phyloP scores from a whole-genome alignment of 2,329 filamentous ascomycete species.

The Apiospora arundinis region DNA sequence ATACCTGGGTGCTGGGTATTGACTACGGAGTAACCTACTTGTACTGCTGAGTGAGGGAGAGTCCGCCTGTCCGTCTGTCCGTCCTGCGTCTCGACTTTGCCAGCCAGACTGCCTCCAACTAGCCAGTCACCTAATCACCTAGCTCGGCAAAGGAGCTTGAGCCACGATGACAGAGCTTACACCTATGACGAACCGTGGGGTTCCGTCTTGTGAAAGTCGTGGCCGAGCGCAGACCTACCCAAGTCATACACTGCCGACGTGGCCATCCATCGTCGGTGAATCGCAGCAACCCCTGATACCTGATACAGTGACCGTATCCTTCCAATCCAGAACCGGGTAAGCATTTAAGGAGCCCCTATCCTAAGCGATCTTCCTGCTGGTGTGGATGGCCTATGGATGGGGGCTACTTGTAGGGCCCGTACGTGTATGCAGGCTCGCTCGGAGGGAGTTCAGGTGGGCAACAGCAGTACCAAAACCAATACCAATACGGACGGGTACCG shows the following conservation, averaged over 20 bases:
- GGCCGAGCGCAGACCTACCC: constrained; percentile 12
- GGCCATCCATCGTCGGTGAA: neutral
- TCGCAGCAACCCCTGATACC: neutral
- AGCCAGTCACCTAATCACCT: neutral
- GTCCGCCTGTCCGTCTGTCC: no score
- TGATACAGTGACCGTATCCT: neutral
- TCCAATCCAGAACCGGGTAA: neutral
- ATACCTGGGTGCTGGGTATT: constrained; percentile 6
- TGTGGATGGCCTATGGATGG: no score
- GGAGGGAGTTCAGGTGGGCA: neutral
- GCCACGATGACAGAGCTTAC: constrained; percentile 11
- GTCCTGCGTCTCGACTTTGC: no score
- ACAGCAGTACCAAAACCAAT: no score
- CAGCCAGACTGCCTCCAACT: neutral
- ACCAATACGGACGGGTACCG: neutral
- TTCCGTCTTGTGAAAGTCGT: constrained; percentile 8
- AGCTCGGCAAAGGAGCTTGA: constrained; percentile 10
- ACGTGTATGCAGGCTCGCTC: neutral
- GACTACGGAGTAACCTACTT: neutral
- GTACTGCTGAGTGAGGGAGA: neutral
- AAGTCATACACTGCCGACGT: constrained; percentile 11
- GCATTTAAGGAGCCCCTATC: neutral
- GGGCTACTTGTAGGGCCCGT: neutral
- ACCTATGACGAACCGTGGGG: constrained; percentile 12
- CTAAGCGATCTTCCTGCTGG: neutral